Percentiles rank a stretch among this genome's conserved stretches.
These are phyloP conservation scores for Plenodomus tracheiphilus DNA, from an alignment of 2,329 filamentous ascomycete species.

Conservation along the genomic window DNA sequence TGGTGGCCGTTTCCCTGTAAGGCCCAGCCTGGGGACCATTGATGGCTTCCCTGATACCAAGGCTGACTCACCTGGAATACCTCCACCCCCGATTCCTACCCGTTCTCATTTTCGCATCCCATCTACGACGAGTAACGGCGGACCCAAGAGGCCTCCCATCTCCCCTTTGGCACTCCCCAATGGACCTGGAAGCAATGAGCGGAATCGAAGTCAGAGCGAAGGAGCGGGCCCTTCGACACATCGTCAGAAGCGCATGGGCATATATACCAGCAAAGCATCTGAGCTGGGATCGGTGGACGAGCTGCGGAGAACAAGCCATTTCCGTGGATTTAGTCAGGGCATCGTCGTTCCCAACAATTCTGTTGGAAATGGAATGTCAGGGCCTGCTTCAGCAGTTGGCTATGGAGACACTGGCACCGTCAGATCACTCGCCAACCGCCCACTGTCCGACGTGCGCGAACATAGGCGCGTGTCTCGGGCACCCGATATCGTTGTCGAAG, in stretches of 20 bases:
- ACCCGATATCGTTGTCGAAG: slow-evolving; percentile 57
- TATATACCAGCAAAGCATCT: slow-evolving; percentile 60
- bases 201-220: slow-evolving; percentile 66
- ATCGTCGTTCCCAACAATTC: slow-evolving; percentile 47
- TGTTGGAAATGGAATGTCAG: slow-evolving; percentile 31
- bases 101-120: slow-evolving; percentile 79
- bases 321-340: slow-evolving; percentile 61
- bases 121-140: slow-evolving; percentile 64
- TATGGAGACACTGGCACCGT: slow-evolving; percentile 42
- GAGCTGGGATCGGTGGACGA: slow-evolving; percentile 60
- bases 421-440: slow-evolving; percentile 48
- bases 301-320: slow-evolving; percentile 55
- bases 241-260: slow-evolving; percentile 63
- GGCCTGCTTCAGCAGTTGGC: slow-evolving; percentile 37
- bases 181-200: slow-evolving; percentile 59
- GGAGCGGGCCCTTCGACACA: slow-evolving; percentile 56
- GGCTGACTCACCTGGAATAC: slow-evolving; percentile 28
- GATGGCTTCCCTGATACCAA: slow-evolving; percentile 59
- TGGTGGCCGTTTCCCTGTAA: slow-evolving; percentile 64
- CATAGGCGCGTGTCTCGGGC: slow-evolving; percentile 54
- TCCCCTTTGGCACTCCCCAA: slow-evolving; percentile 71
- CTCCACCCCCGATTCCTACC: slow-evolving; percentile 74
- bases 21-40: slow-evolving; percentile 68
- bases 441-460: slow-evolving; percentile 61
- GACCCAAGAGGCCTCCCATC: slow-evolving; percentile 70